Evolutionary conservation across 495 filamentous ascomycete genomes (phyloP), one percentile per base, ranked within the genome.

Genomic region (Aspergillus panamensis): DNA sequence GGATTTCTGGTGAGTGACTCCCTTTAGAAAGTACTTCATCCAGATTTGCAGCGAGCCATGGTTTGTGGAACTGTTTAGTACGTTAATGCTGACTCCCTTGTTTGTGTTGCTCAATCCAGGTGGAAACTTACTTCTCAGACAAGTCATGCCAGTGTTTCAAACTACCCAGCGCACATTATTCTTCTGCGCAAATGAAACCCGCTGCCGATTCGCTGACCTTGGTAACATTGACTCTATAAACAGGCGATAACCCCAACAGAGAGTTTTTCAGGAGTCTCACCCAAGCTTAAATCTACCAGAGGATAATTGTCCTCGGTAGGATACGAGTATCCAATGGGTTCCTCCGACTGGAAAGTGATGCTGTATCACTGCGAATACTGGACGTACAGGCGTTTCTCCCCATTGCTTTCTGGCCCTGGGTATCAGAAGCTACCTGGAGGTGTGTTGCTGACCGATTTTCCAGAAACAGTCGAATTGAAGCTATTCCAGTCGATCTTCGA

Each of bases 391-490:
- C 74, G 77, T 19, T 50, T 37, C 31, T 49, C 49, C 17, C 60
- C 56, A 51, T 75, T 59, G 14, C 69, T 62, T 19, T 68, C 59
- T 1, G 58, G 40, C 20, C 68, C 71, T 7, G 68, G 65, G 65
- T 87, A 84, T 64, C 84, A 88, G 48, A 80, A 68, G 54, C 75
- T 75, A 59, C 75, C 84, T 16, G 81, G 73, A 48, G 85, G 82
- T 51, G 69, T 37, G 25, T 78, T 78, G 17, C 63, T 66, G 55
- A 84, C 70, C 33, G 88, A 70, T 55, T 76, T 72, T 40, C 84
- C 84, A 16, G 69, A 65, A 10, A 82, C 63, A 0, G 78, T 69
- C 0, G 19, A 45, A 60, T 82, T 83, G 30, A 84, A 61, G 0
- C 59, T 20, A 16, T 63, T 58, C 81, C 81, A 84, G 16, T 37